phyloP scores from a whole-genome alignment of 169 alveolate species.

The Perkinsus chesapeaki region DNA sequence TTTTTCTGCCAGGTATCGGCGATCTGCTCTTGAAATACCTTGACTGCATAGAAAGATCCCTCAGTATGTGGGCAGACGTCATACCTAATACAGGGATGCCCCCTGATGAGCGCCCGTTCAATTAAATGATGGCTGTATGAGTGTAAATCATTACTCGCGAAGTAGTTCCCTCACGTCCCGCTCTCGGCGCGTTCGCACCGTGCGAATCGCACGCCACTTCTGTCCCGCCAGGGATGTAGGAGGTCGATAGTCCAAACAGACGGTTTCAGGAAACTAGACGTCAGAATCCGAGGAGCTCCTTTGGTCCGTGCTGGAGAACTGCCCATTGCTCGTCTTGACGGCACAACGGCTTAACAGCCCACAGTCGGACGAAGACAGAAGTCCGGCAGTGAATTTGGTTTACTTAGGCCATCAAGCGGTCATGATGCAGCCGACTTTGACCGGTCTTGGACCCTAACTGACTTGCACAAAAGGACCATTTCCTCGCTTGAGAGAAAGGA shows the following conservation, averaged over 20 bases:
- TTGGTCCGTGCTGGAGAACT: neutral
- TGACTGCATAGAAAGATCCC: neutral
- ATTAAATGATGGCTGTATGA: neutral
- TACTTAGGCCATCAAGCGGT: neutral
- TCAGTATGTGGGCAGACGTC: neutral
- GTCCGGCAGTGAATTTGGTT: neutral
- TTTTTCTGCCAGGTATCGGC: neutral
- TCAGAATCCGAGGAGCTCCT: neutral
- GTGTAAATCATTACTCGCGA: neutral
- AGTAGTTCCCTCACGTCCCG: neutral
- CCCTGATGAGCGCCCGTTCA: neutral
- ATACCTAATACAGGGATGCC: neutral
- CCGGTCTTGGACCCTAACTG: neutral
- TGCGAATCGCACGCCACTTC: no score
- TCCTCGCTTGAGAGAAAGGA: neutral
- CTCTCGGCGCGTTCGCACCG: neutral
- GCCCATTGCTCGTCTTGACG: neutral
- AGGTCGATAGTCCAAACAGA: no score
- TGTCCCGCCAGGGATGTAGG: no score
- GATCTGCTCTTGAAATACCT: neutral
- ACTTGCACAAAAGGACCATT: neutral
- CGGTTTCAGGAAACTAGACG: neutral
- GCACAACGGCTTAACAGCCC: neutral
- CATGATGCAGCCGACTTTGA: neutral
- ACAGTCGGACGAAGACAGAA: neutral